A percentile compares a stretch with the other conserved stretches of the same genome.
phyloP scores from a whole-genome alignment of 306 rosid genomes.

The Abrus precatorius region DNA sequence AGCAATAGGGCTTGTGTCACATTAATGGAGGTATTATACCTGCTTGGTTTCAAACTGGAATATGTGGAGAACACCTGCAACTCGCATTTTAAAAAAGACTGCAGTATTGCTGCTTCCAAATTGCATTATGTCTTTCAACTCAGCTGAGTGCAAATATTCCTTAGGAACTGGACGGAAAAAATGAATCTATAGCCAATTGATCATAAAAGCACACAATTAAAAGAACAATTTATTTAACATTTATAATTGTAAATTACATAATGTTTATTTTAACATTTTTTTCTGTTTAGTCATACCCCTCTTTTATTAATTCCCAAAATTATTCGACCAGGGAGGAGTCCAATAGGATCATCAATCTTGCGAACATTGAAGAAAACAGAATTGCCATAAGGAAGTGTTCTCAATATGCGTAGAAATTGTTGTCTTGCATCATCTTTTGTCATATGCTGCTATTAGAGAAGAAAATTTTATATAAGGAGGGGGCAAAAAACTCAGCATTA shows the following conservation, averaged over 20 bases:
- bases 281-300: conserved; percentile 73
- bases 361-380: conserved; percentile 96
- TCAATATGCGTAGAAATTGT: conserved; percentile 87
- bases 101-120: conserved; percentile 98
- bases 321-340: conserved; percentile 90
- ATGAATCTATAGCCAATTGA: conserved; percentile 72
- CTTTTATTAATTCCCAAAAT: conserved; percentile 94
- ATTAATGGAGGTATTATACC: conserved; percentile 57
- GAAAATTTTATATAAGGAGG: neutral
- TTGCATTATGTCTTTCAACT: conserved; percentile 98
- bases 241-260: neutral
- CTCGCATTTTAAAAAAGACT: conserved; percentile 97
- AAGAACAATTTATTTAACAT: neutral
- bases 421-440: conserved; percentile 96
- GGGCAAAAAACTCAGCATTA: neutral
- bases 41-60: conserved; percentile 98
- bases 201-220: conserved; percentile 46
- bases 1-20: conserved; percentile 3
- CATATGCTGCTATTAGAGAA: conserved; percentile 67
- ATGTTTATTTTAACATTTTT: neutral
- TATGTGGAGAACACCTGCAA: conserved; percentile 98
- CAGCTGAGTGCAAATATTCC: conserved; percentile 96
- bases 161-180: conserved; percentile 99
- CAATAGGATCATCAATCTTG: conserved; percentile 99
- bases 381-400: conserved; percentile 94